Evolutionary conservation across 2,329 filamentous ascomycete species (phyloP).

Genomic region (Colletotrichum abscissum): DNA sequence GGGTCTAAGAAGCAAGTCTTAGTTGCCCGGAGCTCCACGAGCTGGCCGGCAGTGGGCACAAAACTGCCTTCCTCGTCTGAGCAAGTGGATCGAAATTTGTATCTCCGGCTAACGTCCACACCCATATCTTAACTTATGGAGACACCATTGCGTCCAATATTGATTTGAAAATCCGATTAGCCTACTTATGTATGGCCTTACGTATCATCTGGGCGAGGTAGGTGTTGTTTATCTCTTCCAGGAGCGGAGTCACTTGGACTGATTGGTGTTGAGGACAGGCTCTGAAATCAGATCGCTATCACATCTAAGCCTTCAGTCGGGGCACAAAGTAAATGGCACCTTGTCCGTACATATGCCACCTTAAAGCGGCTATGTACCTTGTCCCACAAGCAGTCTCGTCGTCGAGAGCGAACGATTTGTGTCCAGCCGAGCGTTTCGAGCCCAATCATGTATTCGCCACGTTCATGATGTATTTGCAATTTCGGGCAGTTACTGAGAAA

Average conservation of each 20-base stretch:
- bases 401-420: background rate
- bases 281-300: background rate
- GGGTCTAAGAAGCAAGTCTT: constrained; percentile 2
- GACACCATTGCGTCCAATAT: background rate
- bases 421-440: background rate
- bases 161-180: background rate
- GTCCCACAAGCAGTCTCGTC: background rate
- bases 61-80: constrained; percentile 11
- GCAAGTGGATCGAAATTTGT: constrained; percentile 23
- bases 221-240: background rate
- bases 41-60: background rate
- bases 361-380: no score
- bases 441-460: background rate
- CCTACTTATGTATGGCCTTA: background rate
- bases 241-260: background rate
- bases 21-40: background rate
- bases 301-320: background rate
- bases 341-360: no score
- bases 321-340: no score
- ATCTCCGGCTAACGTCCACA: constrained; percentile 26
- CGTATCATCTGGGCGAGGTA: background rate
- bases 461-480: background rate
- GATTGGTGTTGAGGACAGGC: background rate
- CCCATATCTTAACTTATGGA: constrained; percentile 11
- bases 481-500: background rate